phyloP scores from a whole-genome alignment of 2,329 filamentous ascomycete genomes.

The Botrytis medusae region DNA sequence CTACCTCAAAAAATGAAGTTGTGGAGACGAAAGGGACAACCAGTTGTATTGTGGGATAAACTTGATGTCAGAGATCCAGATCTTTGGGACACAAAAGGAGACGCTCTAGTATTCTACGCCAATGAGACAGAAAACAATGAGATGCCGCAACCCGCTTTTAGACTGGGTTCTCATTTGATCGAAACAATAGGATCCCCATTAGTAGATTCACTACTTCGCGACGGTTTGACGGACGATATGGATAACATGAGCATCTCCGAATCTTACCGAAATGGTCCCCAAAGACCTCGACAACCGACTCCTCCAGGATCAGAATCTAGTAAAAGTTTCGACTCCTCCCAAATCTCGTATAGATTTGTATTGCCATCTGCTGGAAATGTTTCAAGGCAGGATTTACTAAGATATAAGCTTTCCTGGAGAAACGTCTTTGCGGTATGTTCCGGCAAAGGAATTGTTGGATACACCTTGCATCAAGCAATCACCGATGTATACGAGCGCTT shows the following conservation, averaged over 20 bases:
- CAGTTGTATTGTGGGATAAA: constrained; percentile 2
- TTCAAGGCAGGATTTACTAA: constrained; percentile 49
- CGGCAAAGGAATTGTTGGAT: constrained; percentile 62
- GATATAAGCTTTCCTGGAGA: constrained; percentile 64
- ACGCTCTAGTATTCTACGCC: constrained; percentile 57
- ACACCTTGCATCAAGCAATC: constrained; percentile 62
- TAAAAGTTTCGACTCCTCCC: constrained; percentile 31
- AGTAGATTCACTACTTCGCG: constrained; percentile 53
- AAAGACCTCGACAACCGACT: not conserved
- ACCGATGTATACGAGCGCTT: constrained; percentile 61
- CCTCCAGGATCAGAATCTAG: constrained; percentile 17
- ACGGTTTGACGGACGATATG: constrained; percentile 55
- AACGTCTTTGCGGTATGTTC: constrained; percentile 68
- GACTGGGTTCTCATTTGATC: constrained; percentile 58
- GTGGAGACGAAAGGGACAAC: constrained; percentile 6
- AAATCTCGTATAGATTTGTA: constrained; percentile 62
- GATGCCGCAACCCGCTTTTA: constrained; percentile 53
- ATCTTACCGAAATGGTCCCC: not conserved
- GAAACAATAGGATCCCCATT: constrained; percentile 56
- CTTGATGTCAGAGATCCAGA: constrained; percentile 15
- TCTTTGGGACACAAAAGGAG: constrained; percentile 58
- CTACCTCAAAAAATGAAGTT: not conserved
- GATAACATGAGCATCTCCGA: constrained; percentile 34
- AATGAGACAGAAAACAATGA: constrained; percentile 42
- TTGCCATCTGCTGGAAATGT: constrained; percentile 57